A percentile compares a stretch with the other conserved stretches of the same genome.
phyloP scores from a whole-genome alignment of 345 rosid species.

The Salix purpurea region DNA sequence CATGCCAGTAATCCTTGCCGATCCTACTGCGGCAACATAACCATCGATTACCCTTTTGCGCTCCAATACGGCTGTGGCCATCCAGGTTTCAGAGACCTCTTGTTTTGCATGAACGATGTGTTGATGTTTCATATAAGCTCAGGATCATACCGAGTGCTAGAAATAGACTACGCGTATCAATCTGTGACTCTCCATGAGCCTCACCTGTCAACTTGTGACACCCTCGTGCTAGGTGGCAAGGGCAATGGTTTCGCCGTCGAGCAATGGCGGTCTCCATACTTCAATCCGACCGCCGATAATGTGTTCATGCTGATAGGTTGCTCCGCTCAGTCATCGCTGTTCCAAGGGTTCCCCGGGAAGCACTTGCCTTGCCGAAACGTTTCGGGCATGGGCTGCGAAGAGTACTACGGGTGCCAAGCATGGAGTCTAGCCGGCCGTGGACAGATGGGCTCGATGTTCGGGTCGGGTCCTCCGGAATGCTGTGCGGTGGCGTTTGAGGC shows the following conservation, averaged over 20 bases:
- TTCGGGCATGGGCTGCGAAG: conserved; percentile 91
- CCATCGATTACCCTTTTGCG: conserved; percentile 74
- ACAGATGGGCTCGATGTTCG: conserved; percentile 23
- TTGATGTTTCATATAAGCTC: conserved; percentile 83
- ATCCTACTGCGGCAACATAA: conserved; percentile 80
- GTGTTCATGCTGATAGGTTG: conserved; percentile 88
- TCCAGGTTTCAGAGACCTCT: conserved; percentile 74
- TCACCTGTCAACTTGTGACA: conserved; percentile 69
- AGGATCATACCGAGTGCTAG: conserved; percentile 76
- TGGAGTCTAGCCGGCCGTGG: conserved; percentile 56
- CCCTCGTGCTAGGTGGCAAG: conserved; percentile 59
- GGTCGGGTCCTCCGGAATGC: conserved; percentile 75
- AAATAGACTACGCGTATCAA: conserved; percentile 74
- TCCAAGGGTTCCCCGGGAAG: conserved; percentile 78
- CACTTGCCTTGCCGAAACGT: conserved; percentile 81
- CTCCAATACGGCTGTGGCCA: conserved; percentile 80
- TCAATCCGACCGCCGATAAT: conserved; percentile 64
- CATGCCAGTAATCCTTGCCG: conserved; percentile 40
- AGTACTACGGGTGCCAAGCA: conserved; percentile 65
- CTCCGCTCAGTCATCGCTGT: conserved; percentile 69
- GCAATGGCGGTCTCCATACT: conserved; percentile 67
- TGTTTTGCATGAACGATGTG: conserved; percentile 77
- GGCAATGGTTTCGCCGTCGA: conserved; percentile 86
- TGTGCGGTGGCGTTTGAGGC: conserved; percentile 71
- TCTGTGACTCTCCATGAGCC: conserved; percentile 79